Evolutionary conservation across 2,329 filamentous ascomycete species (phyloP), one percentile per base, ranked within the genome.

Genomic region (Metarhizium guizhouense): DNA sequence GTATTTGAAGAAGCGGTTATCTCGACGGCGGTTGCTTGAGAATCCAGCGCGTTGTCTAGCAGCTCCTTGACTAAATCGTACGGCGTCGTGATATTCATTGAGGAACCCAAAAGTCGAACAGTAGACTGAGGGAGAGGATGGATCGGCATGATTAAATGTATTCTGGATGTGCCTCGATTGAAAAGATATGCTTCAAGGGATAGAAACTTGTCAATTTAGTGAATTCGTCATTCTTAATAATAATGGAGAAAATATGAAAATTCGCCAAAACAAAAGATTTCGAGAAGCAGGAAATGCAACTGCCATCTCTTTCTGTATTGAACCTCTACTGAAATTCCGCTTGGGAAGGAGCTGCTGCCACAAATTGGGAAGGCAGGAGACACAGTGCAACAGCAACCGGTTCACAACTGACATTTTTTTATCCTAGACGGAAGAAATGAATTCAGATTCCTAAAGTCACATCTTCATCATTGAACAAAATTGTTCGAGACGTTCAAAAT

Each of bases 31-130:
- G 80, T 86, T 13, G 88, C 86, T 53, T 78, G 74, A 7, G 87
- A 86, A 68, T 93, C 88, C 20, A 92, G 77, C 47, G 87, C 78
- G 67, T 93, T 92, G 62, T 92, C 88, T 36, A 92, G 69, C 4
- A 92, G 81, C 68, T 92, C 88, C 65, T 92, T 92, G 62, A 90
- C 79, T 2, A 89, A 71, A 11, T 80, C 78, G 13, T 75, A 71
- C 0, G 87, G 78, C 7, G 81, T 80, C 5, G 78, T 74, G 52
- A 91, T 76, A 49, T 78, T 76, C 61, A 84, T 75, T 3, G 81
- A 75, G 7, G 86, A 83, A 40, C 83, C 79, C 6, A 92, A 74
- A 11, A 81, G 76, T 50, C 78, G 77, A 25, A 78, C 72, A 14
- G 79, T 76, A 3, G 74, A 68, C 42, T 72, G 62, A 2, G 81